A percentile compares a stretch with the other conserved stretches of the same genome.
Conservation (phyloP, 306 rosid species). For the Parietaria judaica region DNA sequence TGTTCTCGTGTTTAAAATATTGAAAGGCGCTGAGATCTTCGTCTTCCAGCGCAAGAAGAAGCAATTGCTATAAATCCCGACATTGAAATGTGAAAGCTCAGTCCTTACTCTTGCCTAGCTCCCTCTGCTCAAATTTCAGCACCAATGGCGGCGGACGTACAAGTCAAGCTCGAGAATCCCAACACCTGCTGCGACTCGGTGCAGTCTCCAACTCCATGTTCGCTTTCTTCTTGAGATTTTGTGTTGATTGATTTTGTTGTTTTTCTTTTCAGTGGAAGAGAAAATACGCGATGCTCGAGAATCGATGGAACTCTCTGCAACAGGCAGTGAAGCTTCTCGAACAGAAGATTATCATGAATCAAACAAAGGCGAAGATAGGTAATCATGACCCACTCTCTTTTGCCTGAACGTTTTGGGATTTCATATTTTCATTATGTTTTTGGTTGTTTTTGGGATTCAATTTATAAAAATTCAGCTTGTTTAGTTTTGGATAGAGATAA, state of each 20-base stretch:
- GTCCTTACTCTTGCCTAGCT: neutral
- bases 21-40: too few relatives aligned
- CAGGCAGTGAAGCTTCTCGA: conserved; percentile 49
- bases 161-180: conserved; percentile 12
- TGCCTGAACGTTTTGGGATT: neutral
- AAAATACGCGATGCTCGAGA: conserved; percentile 33
- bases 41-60: too few relatives aligned
- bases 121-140: neutral
- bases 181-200: conserved; percentile 41
- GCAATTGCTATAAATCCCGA: too few relatives aligned
- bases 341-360: conserved; percentile 17
- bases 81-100: neutral
- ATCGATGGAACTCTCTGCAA: conserved; percentile 44
- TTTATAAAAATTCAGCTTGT: too few relatives aligned
- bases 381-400: neutral
- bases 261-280: conserved; percentile 42
- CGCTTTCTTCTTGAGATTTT: neutral
- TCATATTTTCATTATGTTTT: neutral
- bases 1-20: conserved; percentile 7
- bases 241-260: neutral
- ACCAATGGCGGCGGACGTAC: conserved; percentile 30
- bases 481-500: too few relatives aligned
- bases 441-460: neutral
- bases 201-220: neutral
- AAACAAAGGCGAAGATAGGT: conserved; percentile 47